Evolutionary conservation across 2,329 filamentous ascomycete genomes (phyloP).

Genomic region (Helotiales sp.): DNA sequence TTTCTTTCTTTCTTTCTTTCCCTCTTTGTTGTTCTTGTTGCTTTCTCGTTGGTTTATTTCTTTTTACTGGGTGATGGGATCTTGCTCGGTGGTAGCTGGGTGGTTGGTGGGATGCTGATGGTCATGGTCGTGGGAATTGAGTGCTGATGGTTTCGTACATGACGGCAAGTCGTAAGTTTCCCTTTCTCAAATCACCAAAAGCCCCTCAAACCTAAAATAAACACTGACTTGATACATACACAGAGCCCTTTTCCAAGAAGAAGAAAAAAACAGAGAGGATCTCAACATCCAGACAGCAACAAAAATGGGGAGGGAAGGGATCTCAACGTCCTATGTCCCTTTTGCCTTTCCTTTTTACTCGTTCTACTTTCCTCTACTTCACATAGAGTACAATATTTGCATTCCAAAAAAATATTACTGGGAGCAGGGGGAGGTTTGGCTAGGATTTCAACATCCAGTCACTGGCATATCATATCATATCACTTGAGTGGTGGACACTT

Average conservation of each 20-base stretch:
- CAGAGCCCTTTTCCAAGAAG: too few species aligned
- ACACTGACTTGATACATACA: too few species aligned
- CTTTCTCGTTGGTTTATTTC: too few species aligned
- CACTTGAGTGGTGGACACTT: not conserved
- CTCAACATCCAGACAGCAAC: not conserved
- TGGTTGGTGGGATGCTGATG: too few species aligned
- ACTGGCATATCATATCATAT: not conserved
- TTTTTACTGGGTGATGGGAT: not conserved
- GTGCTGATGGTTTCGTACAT: not conserved
- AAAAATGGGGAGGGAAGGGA: not conserved
- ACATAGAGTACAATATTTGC: too few species aligned
- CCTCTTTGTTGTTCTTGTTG: constrained; percentile 2
- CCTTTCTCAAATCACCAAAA: too few species aligned
- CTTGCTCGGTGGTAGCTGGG: too few species aligned
- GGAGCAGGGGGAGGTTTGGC: too few species aligned
- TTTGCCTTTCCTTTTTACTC: too few species aligned
- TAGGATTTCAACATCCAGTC: constrained; percentile 27
- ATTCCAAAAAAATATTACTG: too few species aligned
- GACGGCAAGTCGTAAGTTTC: not conserved
- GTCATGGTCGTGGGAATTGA: too few species aligned
- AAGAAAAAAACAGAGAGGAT: not conserved
- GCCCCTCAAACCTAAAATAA: too few species aligned
- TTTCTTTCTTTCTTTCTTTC: not conserved
- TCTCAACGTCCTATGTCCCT: not conserved
- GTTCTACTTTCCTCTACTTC: not conserved